These are phyloP conservation scores for Calycina herbarum DNA, from an alignment of 2,329 filamentous ascomycete genomes.

Conservation along the genomic window DNA sequence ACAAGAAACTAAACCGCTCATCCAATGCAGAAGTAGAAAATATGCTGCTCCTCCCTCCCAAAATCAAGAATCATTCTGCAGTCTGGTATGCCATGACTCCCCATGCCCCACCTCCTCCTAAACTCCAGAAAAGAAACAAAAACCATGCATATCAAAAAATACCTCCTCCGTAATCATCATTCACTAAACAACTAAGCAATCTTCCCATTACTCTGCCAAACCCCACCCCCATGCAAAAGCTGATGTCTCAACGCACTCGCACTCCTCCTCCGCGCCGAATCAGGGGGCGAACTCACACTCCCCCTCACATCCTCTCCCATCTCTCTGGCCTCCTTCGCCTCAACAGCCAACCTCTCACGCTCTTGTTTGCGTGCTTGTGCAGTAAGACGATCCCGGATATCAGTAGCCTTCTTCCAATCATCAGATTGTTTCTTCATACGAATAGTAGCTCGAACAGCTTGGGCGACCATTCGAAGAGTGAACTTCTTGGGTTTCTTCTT, in stretches of 20 bases:
- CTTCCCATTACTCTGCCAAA: constrained; percentile 2
- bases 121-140: background rate
- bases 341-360: constrained; percentile 9
- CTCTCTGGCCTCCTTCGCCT: constrained; percentile 9
- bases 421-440: constrained; percentile 51
- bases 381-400: constrained; percentile 41
- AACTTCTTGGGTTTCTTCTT: constrained; percentile 22
- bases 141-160: background rate
- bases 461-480: constrained; percentile 48
- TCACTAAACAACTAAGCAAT: background rate
- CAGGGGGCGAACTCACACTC: background rate
- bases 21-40: constrained; percentile 6
- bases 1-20: constrained; percentile 1
- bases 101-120: background rate
- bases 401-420: constrained; percentile 51
- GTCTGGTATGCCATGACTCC: background rate
- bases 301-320: background rate
- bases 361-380: constrained; percentile 33
- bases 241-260: background rate
- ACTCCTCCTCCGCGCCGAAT: background rate
- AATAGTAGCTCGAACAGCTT: constrained; percentile 49
- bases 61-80: background rate
- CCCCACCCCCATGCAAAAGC: background rate
- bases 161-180: background rate
- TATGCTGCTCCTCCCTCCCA: background rate